Conservation (phyloP, 306 rosid genomes). For the Psophocarpus tetragonolobus region DNA sequence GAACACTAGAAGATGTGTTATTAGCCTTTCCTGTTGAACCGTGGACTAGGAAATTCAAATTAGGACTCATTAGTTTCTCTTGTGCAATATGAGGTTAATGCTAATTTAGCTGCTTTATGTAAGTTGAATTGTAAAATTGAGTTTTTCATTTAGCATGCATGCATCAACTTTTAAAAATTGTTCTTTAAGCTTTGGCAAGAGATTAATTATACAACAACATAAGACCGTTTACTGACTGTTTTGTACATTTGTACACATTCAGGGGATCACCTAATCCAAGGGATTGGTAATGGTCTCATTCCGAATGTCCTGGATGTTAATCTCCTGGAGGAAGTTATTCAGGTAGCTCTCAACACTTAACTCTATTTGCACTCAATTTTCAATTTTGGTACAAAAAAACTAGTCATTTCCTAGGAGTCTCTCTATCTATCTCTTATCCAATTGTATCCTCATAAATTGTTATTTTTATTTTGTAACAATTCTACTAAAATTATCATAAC, state of each 20-base stretch:
- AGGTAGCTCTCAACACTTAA: constrained; percentile 39
- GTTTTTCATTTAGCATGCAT: not conserved
- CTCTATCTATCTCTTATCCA: not conserved
- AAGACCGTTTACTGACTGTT: not conserved
- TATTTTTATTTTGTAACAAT: not conserved
- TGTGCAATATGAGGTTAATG: not conserved
- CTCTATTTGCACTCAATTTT: not conserved
- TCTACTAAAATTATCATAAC: not conserved
- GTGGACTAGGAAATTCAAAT: too few species aligned
- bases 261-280: constrained; percentile 81
- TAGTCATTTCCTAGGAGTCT: not conserved
- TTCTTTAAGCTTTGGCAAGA: not conserved
- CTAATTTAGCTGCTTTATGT: constrained; percentile 1
- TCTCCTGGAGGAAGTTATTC: constrained; percentile 64
- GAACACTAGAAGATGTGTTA: too few species aligned
- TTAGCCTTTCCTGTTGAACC: too few species aligned
- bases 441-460: not conserved
- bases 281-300: constrained; percentile 70
- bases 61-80: not conserved
- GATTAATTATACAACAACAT: not conserved
- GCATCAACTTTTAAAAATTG: not conserved
- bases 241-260: not conserved
- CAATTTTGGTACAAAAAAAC: constrained; percentile 3
- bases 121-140: not conserved
- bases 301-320: constrained; percentile 58